A percentile compares a stretch with the other conserved stretches of the same genome.
Evolutionary conservation across 306 rosid genomes (phyloP).

Genomic region (Datisca glomerata): DNA sequence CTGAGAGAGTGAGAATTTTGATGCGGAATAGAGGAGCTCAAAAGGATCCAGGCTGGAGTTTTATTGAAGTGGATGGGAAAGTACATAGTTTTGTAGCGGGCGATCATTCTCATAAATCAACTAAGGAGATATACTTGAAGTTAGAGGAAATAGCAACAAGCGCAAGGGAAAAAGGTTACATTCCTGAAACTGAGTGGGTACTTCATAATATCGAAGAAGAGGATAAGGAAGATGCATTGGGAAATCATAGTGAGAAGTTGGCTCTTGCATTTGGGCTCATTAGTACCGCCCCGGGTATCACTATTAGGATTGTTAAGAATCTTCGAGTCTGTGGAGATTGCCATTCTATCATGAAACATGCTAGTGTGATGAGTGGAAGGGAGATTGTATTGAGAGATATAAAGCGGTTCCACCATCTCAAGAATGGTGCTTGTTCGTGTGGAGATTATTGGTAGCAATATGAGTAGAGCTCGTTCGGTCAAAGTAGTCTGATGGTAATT

Average conservation of each 20-base stretch:
- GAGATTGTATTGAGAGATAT: conserved; percentile 13
- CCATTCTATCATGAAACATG: conserved; percentile 14
- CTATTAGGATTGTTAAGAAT: conserved; percentile 12
- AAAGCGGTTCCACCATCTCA: conserved; percentile 14
- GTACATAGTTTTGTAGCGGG: conserved; percentile 13
- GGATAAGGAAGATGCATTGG: conserved; percentile 16
- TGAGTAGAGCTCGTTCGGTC: not conserved
- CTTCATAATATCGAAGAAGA: conserved; percentile 15
- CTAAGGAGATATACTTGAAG: conserved; percentile 5
- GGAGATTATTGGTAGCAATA: conserved; percentile 13
- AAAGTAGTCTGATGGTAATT: no score
- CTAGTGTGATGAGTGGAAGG: conserved; percentile 6
- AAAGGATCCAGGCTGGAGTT: conserved; percentile 15
- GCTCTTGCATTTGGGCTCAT: conserved; percentile 12
- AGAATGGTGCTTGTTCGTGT: conserved; percentile 12
- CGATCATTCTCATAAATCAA: conserved; percentile 7
- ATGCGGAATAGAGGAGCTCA: conserved; percentile 9
- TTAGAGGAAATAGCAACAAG: conserved; percentile 5
- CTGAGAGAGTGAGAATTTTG: conserved; percentile 10
- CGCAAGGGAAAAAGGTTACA: conserved; percentile 12
- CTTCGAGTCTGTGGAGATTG: conserved; percentile 15
- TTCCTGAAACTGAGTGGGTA: conserved; percentile 4
- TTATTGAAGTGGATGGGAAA: conserved; percentile 12
- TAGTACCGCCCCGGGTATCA: conserved; percentile 2
- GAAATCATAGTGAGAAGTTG: conserved; percentile 18